These are phyloP conservation scores for Aegilops umbellulata DNA, from an alignment of 176 grass and related monocot species.

Conservation along the genomic window DNA sequence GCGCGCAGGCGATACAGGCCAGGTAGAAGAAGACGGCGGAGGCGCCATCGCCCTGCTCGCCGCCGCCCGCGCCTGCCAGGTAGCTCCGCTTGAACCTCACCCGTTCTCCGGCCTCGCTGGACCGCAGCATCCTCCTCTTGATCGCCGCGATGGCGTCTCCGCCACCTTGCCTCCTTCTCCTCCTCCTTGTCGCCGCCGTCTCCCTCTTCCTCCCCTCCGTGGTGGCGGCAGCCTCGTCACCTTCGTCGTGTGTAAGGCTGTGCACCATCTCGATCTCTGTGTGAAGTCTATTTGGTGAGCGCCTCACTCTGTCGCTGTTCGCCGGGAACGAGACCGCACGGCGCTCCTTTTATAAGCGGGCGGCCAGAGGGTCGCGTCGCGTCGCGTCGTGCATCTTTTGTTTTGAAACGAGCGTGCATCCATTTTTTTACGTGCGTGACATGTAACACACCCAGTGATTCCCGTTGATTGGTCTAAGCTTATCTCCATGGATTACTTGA, in stretches of 20 bases:
- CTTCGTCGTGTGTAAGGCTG: background rate
- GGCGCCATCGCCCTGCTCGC: slow-evolving; percentile 8
- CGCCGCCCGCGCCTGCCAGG: background rate
- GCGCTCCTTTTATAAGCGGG: slow-evolving; percentile 17
- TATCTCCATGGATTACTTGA: background rate
- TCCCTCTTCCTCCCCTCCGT: background rate
- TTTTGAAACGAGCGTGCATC: background rate
- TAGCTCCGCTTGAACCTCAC: slow-evolving; percentile 51
- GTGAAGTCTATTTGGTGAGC: background rate
- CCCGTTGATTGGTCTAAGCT: background rate
- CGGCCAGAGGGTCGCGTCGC: background rate
- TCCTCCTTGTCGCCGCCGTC: background rate
- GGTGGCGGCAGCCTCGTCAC: background rate
- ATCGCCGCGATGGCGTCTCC: slow-evolving; percentile 29
- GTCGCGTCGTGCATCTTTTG: background rate
- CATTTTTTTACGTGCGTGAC: background rate
- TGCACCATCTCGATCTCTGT: slow-evolving; percentile 3
- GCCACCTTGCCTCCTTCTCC: background rate
- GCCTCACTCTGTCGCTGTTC: background rate
- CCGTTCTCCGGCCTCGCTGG: slow-evolving; percentile 24
- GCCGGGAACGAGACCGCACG: background rate
- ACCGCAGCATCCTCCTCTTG: slow-evolving; percentile 42
- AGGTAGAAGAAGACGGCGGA: slow-evolving; percentile 50
- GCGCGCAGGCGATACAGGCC: slow-evolving; percentile 41
- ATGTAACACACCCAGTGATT: background rate